Conservation (phyloP, 139 green algal species). For the Penium margaritaceum region DNA sequence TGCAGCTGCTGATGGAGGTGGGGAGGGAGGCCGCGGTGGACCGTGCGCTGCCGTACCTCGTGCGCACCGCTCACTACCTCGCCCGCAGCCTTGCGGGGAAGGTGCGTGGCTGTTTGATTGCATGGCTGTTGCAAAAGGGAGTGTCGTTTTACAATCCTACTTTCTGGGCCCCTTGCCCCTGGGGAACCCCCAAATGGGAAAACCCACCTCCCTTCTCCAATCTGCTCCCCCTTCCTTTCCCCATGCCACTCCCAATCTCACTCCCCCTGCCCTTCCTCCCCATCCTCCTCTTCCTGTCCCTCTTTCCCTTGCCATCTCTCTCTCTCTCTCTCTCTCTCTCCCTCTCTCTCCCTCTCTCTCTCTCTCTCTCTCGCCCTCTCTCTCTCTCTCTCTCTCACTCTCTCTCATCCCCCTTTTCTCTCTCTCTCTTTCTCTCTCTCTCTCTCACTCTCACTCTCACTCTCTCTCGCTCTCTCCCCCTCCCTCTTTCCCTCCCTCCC, state of each 20-base stretch:
- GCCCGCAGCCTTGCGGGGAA: background rate
- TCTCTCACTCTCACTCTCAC: no score
- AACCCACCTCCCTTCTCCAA: no score
- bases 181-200: no score
- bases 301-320: no score
- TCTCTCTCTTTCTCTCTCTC: background rate
- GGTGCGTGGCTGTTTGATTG: background rate
- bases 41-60: slow-evolving; percentile 1
- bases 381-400: background rate
- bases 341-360: background rate
- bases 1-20: background rate
- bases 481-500: no score
- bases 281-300: background rate
- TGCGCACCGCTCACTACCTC: slow-evolving; percentile 12
- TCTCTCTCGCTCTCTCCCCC: no score
- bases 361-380: background rate
- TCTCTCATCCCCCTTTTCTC: background rate
- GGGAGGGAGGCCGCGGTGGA: slow-evolving; percentile 9
- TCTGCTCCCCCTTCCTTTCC: no score
- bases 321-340: no score
- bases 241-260: no score
- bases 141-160: no score
- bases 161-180: no score
- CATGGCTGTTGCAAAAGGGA: no score
- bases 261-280: background rate